A percentile compares a stretch with the other conserved stretches of the same genome.
phyloP scores from a whole-genome alignment of 192 early-diverging fungal species.

The Backusella parvicylindrica region DNA sequence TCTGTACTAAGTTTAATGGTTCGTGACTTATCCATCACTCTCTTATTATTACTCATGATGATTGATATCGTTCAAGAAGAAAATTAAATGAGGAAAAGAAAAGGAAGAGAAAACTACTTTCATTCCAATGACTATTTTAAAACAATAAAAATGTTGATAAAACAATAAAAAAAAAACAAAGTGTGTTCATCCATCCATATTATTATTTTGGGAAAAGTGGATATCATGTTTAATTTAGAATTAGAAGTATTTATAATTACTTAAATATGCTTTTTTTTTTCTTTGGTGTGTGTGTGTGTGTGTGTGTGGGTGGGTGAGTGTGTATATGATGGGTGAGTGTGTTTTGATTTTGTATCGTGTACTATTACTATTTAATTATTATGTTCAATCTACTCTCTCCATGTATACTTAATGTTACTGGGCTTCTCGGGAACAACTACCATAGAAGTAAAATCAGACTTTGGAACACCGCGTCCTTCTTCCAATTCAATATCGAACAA shows the following conservation, averaged over 20 bases:
- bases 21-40: neutral
- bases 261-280: conserved; percentile 1
- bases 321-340: neutral
- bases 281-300: neutral
- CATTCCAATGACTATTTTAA: no score
- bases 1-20: neutral
- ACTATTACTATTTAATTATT: neutral
- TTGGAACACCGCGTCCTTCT: conserved; percentile 70
- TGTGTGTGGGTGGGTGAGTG: neutral
- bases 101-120: neutral
- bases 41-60: neutral
- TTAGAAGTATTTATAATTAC: conserved; percentile 1
- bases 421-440: conserved; percentile 83
- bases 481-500: conserved; percentile 70
- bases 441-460: conserved; percentile 86
- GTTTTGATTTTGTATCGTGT: neutral
- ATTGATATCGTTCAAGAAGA: neutral
- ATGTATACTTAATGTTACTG: conserved; percentile 47
- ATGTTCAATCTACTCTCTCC: conserved; percentile 21
- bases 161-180: neutral
- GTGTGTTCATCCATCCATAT: neutral
- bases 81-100: neutral
- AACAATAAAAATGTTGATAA: neutral
- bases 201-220: neutral
- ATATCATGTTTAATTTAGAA: neutral